Percentiles rank a stretch among this genome's conserved stretches.
phyloP scores from a whole-genome alignment of 2,329 filamentous ascomycete genomes.

The Ascocoryne sarcoides region DNA sequence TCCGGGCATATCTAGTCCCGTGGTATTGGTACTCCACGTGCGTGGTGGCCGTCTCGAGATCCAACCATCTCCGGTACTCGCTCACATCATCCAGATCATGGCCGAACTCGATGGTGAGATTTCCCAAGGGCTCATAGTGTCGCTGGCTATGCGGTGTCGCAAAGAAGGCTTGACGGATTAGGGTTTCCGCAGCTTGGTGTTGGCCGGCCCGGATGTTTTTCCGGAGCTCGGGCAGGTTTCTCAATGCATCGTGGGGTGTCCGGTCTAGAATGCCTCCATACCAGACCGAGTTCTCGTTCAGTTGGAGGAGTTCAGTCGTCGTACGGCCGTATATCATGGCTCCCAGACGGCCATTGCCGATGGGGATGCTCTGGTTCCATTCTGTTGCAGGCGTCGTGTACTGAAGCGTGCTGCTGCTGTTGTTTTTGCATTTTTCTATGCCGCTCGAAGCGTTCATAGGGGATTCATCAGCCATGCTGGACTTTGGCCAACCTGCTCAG shows the following conservation, averaged over 20 bases:
- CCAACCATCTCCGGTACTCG: conserved; percentile 31
- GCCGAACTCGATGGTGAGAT: conserved; percentile 33
- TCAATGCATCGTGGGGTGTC: conserved; percentile 31
- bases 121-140: conserved; percentile 37
- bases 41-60: conserved; percentile 29
- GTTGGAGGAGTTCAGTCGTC: conserved; percentile 34
- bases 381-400: conserved; percentile 26
- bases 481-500: too few species aligned
- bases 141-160: conserved; percentile 37
- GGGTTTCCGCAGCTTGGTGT: conserved; percentile 34
- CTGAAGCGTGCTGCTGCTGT: conserved; percentile 15
- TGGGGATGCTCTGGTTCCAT: conserved; percentile 34
- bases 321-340: conserved; percentile 38
- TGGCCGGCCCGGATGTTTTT: conserved; percentile 33
- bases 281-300: conserved; percentile 42
- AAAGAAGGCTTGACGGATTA: conserved; percentile 35
- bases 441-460: too few species aligned
- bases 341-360: conserved; percentile 39
- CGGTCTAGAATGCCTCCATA: conserved; percentile 37
- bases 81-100: conserved; percentile 25
- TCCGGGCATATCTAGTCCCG: conserved; percentile 26
- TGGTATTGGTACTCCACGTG: conserved; percentile 30
- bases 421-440: neutral
- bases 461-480: too few species aligned
- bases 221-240: conserved; percentile 32